Evolutionary conservation across 441 rosid species (phyloP).

Genomic region (Flueggea neowawraea): DNA sequence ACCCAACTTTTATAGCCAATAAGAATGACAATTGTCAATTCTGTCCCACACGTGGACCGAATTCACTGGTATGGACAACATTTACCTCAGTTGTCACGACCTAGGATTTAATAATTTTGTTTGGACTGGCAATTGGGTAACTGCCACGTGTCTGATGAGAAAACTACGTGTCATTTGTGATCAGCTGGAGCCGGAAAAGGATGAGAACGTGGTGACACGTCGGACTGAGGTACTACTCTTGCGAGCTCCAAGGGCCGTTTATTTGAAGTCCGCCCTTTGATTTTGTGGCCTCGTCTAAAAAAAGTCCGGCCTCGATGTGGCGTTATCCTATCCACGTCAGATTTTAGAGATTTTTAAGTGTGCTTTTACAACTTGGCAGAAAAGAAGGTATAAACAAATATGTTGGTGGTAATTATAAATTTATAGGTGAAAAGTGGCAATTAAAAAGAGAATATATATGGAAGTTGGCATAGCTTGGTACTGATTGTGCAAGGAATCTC

Average conservation of each 20-base stretch:
- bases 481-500: not conserved
- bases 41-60: too few species aligned
- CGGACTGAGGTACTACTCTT: conserved; percentile 13
- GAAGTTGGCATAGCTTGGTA: too few species aligned
- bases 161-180: not conserved
- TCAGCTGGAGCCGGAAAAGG: conserved; percentile 3
- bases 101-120: too few species aligned
- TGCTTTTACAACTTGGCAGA: not conserved
- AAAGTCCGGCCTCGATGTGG: not conserved
- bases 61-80: too few species aligned
- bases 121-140: not conserved
- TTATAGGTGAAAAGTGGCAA: not conserved
- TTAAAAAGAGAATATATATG: not conserved
- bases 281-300: too few species aligned
- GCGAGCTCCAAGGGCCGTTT: conserved; percentile 19
- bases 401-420: not conserved
- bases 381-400: not conserved
- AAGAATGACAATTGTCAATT: too few species aligned
- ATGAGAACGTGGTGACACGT: conserved; percentile 18
- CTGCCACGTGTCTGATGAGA: conserved; percentile 5
- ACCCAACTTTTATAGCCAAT: too few species aligned
- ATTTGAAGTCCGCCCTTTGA: conserved; percentile 8
- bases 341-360: not conserved
- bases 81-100: too few species aligned
- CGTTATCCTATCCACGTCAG: conserved; percentile 23